A percentile compares a stretch with the other conserved stretches of the same genome.
Evolutionary conservation across 2,329 filamentous ascomycete species (phyloP).

Genomic region (Hypomyces perniciosus): DNA sequence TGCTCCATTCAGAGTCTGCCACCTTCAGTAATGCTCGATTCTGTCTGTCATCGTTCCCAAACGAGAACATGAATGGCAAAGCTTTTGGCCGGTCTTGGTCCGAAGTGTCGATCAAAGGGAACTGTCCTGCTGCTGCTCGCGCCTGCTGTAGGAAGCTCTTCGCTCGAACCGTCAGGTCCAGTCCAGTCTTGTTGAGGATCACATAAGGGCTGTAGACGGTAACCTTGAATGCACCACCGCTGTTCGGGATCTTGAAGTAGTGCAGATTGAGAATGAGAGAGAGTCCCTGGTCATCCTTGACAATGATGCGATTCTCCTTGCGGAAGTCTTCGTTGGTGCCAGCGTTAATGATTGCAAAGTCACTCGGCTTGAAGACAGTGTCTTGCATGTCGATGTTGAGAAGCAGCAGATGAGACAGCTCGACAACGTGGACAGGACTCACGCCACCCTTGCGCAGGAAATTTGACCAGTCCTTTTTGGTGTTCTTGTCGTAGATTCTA

Average conservation of each 20-base stretch:
- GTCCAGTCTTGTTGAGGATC: slow-evolving; percentile 88
- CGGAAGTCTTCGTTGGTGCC: slow-evolving; percentile 82
- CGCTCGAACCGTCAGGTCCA: slow-evolving; percentile 80
- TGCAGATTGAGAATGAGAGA: slow-evolving; percentile 78
- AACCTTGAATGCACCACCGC: slow-evolving; percentile 92
- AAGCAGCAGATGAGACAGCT: slow-evolving; percentile 86
- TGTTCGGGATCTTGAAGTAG: slow-evolving; percentile 84
- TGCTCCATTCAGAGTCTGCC: slow-evolving; percentile 90
- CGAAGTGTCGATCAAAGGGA: slow-evolving; percentile 45
- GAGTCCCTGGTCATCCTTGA: slow-evolving; percentile 80
- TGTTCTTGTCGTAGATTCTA: slow-evolving; percentile 97
- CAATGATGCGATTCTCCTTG: slow-evolving; percentile 69
- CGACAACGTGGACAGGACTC: slow-evolving; percentile 94
- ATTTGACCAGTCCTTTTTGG: slow-evolving; percentile 98
- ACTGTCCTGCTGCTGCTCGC: slow-evolving; percentile 76
- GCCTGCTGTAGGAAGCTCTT: slow-evolving; percentile 84
- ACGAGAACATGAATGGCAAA: slow-evolving; percentile 94
- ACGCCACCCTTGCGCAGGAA: slow-evolving; percentile 94
- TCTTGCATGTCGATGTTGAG: slow-evolving; percentile 97
- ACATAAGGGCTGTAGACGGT: slow-evolving; percentile 94
- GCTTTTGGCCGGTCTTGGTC: slow-evolving; percentile 61
- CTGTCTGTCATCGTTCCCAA: slow-evolving; percentile 77
- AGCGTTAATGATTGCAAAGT: slow-evolving; percentile 95
- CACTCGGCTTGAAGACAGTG: slow-evolving; percentile 87
- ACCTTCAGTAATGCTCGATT: slow-evolving; percentile 86